Evolutionary conservation across 202 grass and related monocot genomes (phyloP).

Genomic region (Zoysia matrella): DNA sequence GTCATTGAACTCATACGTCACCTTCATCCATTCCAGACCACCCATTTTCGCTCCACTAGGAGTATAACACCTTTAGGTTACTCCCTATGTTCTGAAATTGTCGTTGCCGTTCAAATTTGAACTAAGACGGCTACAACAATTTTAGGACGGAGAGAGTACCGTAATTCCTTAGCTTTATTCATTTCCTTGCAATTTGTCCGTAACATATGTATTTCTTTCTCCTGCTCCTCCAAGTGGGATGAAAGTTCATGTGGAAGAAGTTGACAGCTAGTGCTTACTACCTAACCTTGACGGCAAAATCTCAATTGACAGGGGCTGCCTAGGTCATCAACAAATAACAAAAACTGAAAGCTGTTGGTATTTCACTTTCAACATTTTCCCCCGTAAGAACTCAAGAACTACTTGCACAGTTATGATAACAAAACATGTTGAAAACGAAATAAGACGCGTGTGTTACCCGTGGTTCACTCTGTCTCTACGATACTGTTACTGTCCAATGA

Average conservation of each 20-base stretch:
- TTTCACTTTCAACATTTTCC: conserved; percentile 23
- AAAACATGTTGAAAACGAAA: conserved; percentile 5
- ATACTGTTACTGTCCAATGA: background rate
- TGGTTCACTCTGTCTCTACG: background rate
- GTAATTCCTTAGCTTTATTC: too few relatives aligned
- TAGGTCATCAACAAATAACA: background rate
- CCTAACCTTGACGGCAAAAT: conserved; percentile 21
- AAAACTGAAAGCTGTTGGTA: conserved; percentile 27
- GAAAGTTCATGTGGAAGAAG: conserved; percentile 37
- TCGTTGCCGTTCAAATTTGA: too few relatives aligned
- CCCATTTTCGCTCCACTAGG: too few relatives aligned
- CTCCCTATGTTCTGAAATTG: too few relatives aligned
- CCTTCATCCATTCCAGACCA: too few relatives aligned
- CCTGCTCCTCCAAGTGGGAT: background rate
- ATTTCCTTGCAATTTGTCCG: too few relatives aligned
- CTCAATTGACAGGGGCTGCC: background rate
- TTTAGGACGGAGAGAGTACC: too few relatives aligned
- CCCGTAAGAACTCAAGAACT: background rate
- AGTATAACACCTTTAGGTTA: too few relatives aligned
- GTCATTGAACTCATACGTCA: too few relatives aligned
- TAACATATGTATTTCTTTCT: too few relatives aligned
- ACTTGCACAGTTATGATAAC: background rate
- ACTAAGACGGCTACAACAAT: too few relatives aligned
- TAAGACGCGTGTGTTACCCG: background rate
- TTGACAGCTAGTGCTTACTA: conserved; percentile 5